These are phyloP conservation scores for Kalmusia sp. DNA, from an alignment of 2,329 filamentous ascomycete species.

Conservation along the genomic window DNA sequence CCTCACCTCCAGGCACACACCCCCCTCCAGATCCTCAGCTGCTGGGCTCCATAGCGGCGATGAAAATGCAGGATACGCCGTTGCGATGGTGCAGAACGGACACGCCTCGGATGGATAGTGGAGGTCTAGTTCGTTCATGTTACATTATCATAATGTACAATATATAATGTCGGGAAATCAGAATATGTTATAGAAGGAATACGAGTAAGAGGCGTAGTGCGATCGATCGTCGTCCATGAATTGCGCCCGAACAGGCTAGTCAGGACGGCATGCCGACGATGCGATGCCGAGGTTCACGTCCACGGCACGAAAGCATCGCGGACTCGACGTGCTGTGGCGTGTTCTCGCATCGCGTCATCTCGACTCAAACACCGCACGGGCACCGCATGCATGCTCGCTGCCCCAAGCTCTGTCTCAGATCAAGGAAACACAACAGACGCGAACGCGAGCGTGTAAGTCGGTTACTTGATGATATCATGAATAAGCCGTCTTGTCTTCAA, in stretches of 20 bases:
- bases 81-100: slow-evolving; percentile 66
- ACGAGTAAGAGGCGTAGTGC: no score
- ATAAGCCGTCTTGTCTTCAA: not conserved
- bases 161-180: not conserved
- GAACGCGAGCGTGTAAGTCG: not conserved
- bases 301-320: not conserved
- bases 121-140: slow-evolving; percentile 39
- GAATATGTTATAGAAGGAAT: not conserved
- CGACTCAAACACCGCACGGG: not conserved
- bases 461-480: no score
- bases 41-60: slow-evolving; percentile 12
- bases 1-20: slow-evolving; percentile 32
- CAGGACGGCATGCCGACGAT: not conserved
- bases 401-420: not conserved
- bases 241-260: not conserved
- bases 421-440: not conserved
- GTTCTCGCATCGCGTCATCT: slow-evolving; percentile 4
- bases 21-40: slow-evolving; percentile 18
- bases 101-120: slow-evolving; percentile 55
- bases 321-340: not conserved
- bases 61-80: slow-evolving; percentile 51
- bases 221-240: not conserved
- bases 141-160: slow-evolving; percentile 4
- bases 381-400: not conserved
- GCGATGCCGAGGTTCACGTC: slow-evolving; percentile 7